These are phyloP conservation scores for Vitis hybrid DNA, from an alignment of 177 flowering plant genomes.

Conservation along the genomic window DNA sequence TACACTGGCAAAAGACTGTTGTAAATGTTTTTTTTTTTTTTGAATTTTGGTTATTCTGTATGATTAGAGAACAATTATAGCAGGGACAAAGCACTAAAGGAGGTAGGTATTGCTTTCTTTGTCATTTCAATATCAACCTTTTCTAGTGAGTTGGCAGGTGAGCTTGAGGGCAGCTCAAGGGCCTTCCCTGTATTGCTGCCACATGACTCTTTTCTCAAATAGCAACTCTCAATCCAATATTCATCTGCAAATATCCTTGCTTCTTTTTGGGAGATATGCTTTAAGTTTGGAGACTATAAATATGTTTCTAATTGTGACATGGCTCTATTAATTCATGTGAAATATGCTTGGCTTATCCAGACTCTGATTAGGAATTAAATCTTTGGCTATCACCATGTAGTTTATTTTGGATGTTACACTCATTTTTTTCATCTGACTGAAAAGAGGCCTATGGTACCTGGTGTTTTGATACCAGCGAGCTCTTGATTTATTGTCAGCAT, in stretches of 20 bases:
- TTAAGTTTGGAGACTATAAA: background rate
- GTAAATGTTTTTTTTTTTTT: background rate
- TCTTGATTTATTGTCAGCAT: too few species aligned
- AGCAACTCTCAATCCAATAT: background rate
- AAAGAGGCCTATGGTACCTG: too few species aligned
- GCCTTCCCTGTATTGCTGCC: background rate
- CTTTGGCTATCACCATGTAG: too few species aligned
- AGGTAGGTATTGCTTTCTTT: background rate
- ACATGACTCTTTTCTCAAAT: background rate
- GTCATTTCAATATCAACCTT: background rate
- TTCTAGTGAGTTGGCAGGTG: conserved; percentile 9
- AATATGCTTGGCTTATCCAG: too few species aligned
- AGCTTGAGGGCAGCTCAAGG: background rate
- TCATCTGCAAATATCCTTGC: background rate
- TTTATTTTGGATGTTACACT: too few species aligned
- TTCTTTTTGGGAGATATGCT: background rate
- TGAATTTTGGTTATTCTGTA: background rate
- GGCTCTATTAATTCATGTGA: too few species aligned
- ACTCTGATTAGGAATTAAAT: too few species aligned
- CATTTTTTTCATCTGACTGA: too few species aligned
- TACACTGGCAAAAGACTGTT: background rate
- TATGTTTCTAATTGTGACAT: background rate
- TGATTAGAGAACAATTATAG: background rate
- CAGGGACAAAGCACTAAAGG: background rate
- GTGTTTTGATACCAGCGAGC: too few species aligned